Evolutionary conservation across 352 stramenopile species (phyloP).

Genomic region (Aphanomyces stellatus): DNA sequence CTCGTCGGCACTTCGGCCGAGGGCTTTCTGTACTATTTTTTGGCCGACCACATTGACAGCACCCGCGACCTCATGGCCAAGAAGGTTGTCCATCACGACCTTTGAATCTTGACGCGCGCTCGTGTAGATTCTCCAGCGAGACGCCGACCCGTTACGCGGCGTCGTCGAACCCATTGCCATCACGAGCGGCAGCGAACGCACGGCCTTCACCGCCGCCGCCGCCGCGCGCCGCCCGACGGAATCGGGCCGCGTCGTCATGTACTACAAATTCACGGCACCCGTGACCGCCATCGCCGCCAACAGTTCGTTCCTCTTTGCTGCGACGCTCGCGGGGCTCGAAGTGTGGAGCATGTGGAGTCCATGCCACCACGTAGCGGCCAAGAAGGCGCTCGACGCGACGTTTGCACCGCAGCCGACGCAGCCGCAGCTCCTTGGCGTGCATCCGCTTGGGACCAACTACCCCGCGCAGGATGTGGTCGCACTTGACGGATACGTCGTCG

Average conservation of each 20-base stretch:
- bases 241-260: conserved; percentile 73
- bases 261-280: conserved; percentile 62
- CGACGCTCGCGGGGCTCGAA: conserved; percentile 53
- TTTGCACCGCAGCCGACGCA: conserved; percentile 61
- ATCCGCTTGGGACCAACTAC: conserved; percentile 38
- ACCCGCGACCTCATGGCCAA: conserved; percentile 71
- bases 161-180: conserved; percentile 15
- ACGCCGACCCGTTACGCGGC: conserved; percentile 9
- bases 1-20: conserved; percentile 52
- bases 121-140: conserved; percentile 13
- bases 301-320: conserved; percentile 79
- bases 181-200: not conserved
- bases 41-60: conserved; percentile 56
- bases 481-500: conserved; percentile 65
- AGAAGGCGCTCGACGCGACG: conserved; percentile 41
- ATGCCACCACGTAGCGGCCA: conserved; percentile 67
- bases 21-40: conserved; percentile 77
- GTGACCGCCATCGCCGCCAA: conserved; percentile 66
- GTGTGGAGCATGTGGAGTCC: conserved; percentile 84
- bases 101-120: not conserved
- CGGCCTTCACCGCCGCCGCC: not conserved
- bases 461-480: conserved; percentile 50
- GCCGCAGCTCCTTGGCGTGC: conserved; percentile 55
- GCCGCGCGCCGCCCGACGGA: conserved; percentile 17
- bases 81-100: conserved; percentile 44